Conservation (phyloP, 148 eudicot species). For the Diospyros lotus region DNA sequence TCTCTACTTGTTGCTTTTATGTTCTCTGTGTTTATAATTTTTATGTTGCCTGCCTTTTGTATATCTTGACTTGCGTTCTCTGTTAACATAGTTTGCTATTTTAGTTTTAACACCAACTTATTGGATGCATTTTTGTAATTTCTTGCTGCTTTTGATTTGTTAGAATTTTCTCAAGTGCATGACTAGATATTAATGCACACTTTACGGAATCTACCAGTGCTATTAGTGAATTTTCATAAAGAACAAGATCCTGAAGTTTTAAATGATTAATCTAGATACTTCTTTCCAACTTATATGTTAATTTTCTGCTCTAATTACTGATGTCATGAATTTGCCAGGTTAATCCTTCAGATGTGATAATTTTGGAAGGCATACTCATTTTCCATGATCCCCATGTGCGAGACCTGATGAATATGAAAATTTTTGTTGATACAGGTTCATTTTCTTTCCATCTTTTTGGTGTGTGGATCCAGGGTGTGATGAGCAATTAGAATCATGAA, state of each 20-base stretch:
- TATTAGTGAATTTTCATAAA: background rate
- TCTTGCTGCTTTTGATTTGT: background rate
- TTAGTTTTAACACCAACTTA: background rate
- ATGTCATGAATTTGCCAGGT: slow-evolving; percentile 52
- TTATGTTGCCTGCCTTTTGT: background rate
- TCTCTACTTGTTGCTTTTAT: background rate
- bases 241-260: background rate
- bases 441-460: slow-evolving; percentile 18
- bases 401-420: slow-evolving; percentile 93
- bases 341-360: slow-evolving; percentile 94
- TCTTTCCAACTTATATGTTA: background rate
- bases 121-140: background rate
- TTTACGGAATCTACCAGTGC: background rate
- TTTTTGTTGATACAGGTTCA: slow-evolving; percentile 99
- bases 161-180: background rate
- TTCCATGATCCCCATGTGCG: slow-evolving; percentile 89
- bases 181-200: background rate
- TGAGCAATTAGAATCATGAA: no score
- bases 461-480: background rate
- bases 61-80: background rate
- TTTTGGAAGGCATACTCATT: slow-evolving; percentile 93
- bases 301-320: background rate
- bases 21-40: background rate
- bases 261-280: slow-evolving; percentile 1
- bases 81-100: background rate